Evolutionary conservation across 441 rosid species (phyloP).

Genomic region (Populus tomentosa): DNA sequence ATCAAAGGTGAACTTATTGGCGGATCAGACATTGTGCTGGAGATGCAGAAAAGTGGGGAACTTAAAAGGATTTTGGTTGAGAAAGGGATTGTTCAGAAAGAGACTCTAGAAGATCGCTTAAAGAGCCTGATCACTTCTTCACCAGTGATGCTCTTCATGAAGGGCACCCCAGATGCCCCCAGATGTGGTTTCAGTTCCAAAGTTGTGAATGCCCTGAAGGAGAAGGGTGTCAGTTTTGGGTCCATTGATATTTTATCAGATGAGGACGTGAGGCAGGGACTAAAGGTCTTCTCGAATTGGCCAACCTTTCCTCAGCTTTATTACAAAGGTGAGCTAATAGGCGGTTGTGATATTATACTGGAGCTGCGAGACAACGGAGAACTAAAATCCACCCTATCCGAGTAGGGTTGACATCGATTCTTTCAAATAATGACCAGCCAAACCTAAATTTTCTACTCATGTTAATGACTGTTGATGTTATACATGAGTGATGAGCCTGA

Average conservation of each 20-base stretch:
- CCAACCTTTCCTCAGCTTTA: conserved; percentile 95
- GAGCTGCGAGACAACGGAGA: conserved; percentile 68
- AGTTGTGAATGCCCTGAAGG: conserved; percentile 74
- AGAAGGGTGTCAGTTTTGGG: conserved; percentile 57
- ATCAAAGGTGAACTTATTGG: conserved; percentile 81
- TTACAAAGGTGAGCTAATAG: conserved; percentile 84
- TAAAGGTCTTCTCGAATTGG: conserved; percentile 85
- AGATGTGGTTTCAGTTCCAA: conserved; percentile 92
- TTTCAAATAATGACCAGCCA: background rate
- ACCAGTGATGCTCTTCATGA: conserved; percentile 90
- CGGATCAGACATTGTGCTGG: conserved; percentile 86
- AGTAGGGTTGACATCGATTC: conserved; percentile 27
- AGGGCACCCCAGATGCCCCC: conserved; percentile 85
- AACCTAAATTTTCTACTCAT: conserved; percentile 3
- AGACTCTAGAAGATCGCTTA: conserved; percentile 57
- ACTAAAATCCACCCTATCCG: conserved; percentile 70
- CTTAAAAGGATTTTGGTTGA: conserved; percentile 53
- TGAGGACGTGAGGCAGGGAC: conserved; percentile 91
- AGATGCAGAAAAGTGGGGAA: conserved; percentile 95
- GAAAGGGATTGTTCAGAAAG: conserved; percentile 54
- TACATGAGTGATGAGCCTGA: background rate
- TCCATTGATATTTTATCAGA: conserved; percentile 71
- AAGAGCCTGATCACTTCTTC: conserved; percentile 50
- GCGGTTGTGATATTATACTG: conserved; percentile 89
- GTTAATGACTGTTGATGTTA: conserved; percentile 8